A percentile compares a stretch with the other conserved stretches of the same genome.
phyloP scores from a whole-genome alignment of 164 flowering plant species.

The Annona cherimola region DNA sequence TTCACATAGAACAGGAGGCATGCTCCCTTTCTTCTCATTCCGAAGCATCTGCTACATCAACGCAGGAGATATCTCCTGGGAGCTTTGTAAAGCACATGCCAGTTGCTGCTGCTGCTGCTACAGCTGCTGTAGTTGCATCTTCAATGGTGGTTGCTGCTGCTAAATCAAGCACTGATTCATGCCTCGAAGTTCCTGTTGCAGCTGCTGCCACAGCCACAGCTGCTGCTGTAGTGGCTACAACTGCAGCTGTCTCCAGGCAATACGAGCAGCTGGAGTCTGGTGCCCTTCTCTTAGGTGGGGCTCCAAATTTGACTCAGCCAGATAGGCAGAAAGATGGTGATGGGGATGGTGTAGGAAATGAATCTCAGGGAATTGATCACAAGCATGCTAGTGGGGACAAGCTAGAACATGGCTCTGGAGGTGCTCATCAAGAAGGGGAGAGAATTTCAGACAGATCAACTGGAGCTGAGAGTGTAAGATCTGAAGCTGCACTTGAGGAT shows the following conservation, averaged over 20 bases:
- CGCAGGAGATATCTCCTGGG: slow-evolving; percentile 18
- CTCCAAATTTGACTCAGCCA: slow-evolving; percentile 15
- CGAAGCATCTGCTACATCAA: slow-evolving; percentile 24
- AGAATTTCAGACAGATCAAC: slow-evolving; percentile 70
- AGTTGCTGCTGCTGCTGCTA: slow-evolving; percentile 85
- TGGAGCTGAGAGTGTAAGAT: slow-evolving; percentile 57
- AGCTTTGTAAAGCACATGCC: slow-evolving; percentile 51
- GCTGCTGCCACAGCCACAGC: slow-evolving; percentile 92
- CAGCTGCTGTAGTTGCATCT: slow-evolving; percentile 89
- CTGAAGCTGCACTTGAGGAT: slow-evolving; percentile 71
- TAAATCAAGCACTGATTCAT: slow-evolving; percentile 47
- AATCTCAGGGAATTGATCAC: slow-evolving; percentile 11
- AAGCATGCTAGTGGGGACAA: slow-evolving; percentile 36
- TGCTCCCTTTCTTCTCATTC: slow-evolving; percentile 24
- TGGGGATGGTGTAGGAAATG: slow-evolving; percentile 34
- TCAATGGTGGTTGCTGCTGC: slow-evolving; percentile 89
- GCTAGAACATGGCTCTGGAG: slow-evolving; percentile 33
- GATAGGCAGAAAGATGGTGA: slow-evolving; percentile 36
- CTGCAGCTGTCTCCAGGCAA: slow-evolving; percentile 72
- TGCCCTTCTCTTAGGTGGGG: not conserved
- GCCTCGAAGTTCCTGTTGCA: slow-evolving; percentile 65
- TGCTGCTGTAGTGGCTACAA: slow-evolving; percentile 84
- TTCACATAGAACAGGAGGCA: slow-evolving; percentile 29
- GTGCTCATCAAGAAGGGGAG: slow-evolving; percentile 50
- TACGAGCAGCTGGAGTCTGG: slow-evolving; percentile 34